phyloP scores from a whole-genome alignment of 176 grass and related monocot genomes.

The bread wheat (Triticum aestivum) region IWGSC_CS_RefSeq_v2.1 NC_057802.1:2278210-2278709 shows the following conservation, averaged over 20 bases:
- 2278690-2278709: conserved; percentile 36
- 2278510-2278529: neutral
- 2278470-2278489: neutral
- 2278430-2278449: no score
- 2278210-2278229: neutral
- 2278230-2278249: neutral
- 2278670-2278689: conserved; percentile 50
- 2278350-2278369: no score
- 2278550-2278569: neutral
- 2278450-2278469: neutral
- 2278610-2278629: neutral
- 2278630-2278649: conserved; percentile 1
- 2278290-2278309: no score
- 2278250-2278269: neutral
- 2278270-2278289: neutral
- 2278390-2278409: no score
- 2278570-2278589: conserved; percentile 16
- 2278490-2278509: neutral
- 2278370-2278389: no score
- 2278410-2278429: no score
- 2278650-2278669: conserved; percentile 29
- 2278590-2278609: neutral
- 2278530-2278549: neutral
- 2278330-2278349: no score
- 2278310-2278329: no score